Evolutionary conservation across 768 basidiomycete genomes (phyloP), one percentile per base, ranked within the genome.

Genomic region (Lentinula sp.): DNA sequence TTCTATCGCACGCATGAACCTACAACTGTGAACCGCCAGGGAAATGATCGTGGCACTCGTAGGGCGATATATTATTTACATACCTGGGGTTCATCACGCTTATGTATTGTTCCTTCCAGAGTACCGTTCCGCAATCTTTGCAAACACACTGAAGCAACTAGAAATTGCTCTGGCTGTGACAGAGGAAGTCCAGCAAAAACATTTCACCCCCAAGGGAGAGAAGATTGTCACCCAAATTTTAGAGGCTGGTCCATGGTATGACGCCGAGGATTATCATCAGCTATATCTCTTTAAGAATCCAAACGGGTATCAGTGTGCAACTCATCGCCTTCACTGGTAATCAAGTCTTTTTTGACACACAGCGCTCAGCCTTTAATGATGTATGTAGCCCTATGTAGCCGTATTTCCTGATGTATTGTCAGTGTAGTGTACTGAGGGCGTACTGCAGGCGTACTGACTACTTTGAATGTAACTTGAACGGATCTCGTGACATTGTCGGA

Each of bases 1-100:
- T 96, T 96, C 75, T 96, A 94, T 72, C 83, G 96, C 50, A 93
- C 91, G 0, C 95, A 98, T 67, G 95, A 97, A 65, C 93, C 95
- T 2, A 96, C 94, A 45, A 91, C 91, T 0, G 68, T 80, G 59
- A 87, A 96, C 72, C 75, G 80, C 13, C 94, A 96, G 70, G 94
- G 94, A 33, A 78, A 67, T 1, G 93, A 96, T 67, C 69, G 68
- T 2, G 94, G 95, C 18, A 84, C 85, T 33, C 94, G 93, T 94
- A 68, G 87, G 82, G 4, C 8, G 28, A 35, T 36, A 15, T 54
- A 28, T 46, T 13, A 41, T 35, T 32, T 52, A 28, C 28, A 28
- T 28, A 37, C 16, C 20, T 23, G 60, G 59, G 56, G 53, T 18
- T 45, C 23, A 13, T 33, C 54, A 13, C 42, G 10, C 66, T 41